Evolutionary conservation across 1,139 yeast genomes (phyloP), one percentile per base, ranked within the genome.

Genomic region (Kurtzmaniella natalensis): DNA sequence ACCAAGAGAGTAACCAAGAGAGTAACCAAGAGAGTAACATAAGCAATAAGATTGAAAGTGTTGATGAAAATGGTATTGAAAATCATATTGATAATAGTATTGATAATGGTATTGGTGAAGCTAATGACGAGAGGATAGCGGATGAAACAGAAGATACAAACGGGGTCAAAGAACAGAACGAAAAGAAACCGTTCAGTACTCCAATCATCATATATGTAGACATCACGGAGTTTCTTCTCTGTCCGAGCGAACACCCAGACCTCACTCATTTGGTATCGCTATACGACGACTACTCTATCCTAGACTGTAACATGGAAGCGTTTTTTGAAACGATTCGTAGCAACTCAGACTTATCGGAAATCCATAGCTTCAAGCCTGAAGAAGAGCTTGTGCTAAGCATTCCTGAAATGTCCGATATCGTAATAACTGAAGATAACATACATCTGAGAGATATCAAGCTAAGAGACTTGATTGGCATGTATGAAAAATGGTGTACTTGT

Each of bases 351-450:
- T 45, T 61, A 35, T 47, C 47, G 17, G 63, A 56, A 18, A 44
- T 57, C 7, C 53, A 48, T 20, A 42, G 46, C 15, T 57, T 62
- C 28, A 42, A 50, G 6, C 46, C 47, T 4, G 48, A 51, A 9
- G 57, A 59, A 28, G 74, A 64, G 38, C 46, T 64, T 33, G 51
- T 51, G 2, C 40, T 71, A 16, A 46, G 43, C 7, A 47, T 69
- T 13, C 59, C 61, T 1, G 67, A 64, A 42, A 44, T 71, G 28
- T 49, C 46, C 9, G 45, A 48, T 18, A 44, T 69, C 17, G 39
- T 44, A 4, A 52, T 72, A 9, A 50, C 64, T 4, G 76, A 72
- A 38, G 75, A 71, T 45, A 63, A 61, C 37, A 43, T 61, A 1
- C 59, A 61, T 40, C 48, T 67, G 9, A 37, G 51, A 18, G 57